phyloP scores from a whole-genome alignment of 441 rosid species.

The Erodium texanum region DNA sequence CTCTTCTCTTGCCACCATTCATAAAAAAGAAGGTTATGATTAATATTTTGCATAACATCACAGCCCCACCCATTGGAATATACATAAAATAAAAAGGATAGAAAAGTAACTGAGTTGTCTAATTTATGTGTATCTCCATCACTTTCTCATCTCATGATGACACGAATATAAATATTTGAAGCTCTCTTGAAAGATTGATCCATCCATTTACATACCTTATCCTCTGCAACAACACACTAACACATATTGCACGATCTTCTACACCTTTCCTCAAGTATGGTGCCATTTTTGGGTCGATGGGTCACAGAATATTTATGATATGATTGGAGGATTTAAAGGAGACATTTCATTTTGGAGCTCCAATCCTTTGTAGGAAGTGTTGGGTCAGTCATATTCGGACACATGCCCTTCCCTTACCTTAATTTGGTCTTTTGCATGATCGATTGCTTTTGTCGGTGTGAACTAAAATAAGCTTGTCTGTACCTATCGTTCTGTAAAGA shows the following conservation, averaged over 20 bases:
- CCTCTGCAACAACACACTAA: background rate
- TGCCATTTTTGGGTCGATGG: background rate
- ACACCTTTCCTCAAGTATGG: background rate
- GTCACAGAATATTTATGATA: background rate
- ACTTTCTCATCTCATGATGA: background rate
- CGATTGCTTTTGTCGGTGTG: background rate
- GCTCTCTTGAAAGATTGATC: background rate
- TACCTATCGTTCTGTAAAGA: background rate
- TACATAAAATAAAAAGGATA: background rate
- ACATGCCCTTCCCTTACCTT: background rate
- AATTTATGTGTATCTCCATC: background rate
- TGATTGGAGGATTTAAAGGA: background rate
- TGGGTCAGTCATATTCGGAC: background rate
- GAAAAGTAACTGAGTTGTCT: background rate
- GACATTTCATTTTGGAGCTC: background rate
- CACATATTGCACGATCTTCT: background rate
- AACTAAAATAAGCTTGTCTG: background rate
- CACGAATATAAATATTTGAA: background rate
- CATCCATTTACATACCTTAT: background rate
- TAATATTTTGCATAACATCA: background rate
- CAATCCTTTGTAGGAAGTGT: background rate
- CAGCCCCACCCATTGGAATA: background rate
- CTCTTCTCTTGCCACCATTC: background rate
- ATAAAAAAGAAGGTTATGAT: background rate
- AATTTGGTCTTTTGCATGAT: background rate